These are phyloP conservation scores for Chytriomyces hyalinus DNA, from an alignment of 192 early-diverging fungal genomes.

Conservation along the genomic window DNA sequence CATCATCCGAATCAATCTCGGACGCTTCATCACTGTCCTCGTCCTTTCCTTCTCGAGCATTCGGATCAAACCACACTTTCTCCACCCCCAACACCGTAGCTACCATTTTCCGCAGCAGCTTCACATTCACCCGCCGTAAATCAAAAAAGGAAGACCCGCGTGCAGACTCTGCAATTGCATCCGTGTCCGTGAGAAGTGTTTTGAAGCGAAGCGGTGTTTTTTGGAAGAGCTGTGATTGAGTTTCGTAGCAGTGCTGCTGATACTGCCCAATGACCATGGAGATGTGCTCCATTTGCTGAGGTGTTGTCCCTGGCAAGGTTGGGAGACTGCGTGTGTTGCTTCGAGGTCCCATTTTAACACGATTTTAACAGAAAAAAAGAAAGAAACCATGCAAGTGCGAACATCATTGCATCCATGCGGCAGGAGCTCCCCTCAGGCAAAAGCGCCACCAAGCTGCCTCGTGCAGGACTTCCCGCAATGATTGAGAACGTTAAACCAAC, in stretches of 20 bases:
- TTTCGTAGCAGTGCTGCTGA: neutral
- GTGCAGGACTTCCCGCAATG: too few species aligned
- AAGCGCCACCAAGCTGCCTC: too few species aligned
- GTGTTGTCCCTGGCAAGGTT: neutral
- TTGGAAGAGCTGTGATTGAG: neutral
- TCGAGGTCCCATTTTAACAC: too few species aligned
- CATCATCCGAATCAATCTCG: constrained; percentile 13
- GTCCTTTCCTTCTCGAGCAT: neutral
- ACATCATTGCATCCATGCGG: too few species aligned
- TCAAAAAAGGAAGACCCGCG: neutral
- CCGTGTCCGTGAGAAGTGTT: neutral
- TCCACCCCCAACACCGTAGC: neutral
- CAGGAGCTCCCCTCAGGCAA: too few species aligned
- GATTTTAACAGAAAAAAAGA: too few species aligned
- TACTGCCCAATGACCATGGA: neutral
- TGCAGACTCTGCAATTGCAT: constrained; percentile 18
- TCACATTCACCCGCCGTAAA: neutral
- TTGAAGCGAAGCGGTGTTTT: constrained; percentile 9
- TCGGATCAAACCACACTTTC: neutral
- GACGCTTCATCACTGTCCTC: neutral
- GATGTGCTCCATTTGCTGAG: neutral
- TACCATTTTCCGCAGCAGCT: constrained; percentile 1
- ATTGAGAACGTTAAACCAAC: too few species aligned
- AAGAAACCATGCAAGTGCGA: too few species aligned
- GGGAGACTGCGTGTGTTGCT: neutral